Conservation (phyloP, 2,329 filamentous ascomycete genomes). For the Aspergillus proliferans region DNA sequence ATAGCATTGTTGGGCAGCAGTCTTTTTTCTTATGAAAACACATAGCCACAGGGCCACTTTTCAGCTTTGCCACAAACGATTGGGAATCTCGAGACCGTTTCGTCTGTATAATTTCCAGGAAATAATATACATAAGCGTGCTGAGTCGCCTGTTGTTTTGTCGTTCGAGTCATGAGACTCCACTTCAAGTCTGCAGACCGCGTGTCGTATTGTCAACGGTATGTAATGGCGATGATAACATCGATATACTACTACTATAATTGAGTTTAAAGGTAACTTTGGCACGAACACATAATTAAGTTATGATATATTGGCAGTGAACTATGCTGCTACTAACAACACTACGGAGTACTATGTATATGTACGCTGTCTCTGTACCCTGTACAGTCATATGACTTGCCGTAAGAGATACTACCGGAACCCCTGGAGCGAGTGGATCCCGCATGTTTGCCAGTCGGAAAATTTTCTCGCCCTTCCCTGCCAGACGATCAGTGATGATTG, state of each 20-base stretch:
- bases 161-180: background rate
- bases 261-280: background rate
- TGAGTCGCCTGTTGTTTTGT: background rate
- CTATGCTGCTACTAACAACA: background rate
- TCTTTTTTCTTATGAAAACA: slow-evolving; percentile 4
- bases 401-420: background rate
- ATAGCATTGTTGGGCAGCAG: slow-evolving; percentile 10
- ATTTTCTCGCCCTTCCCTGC: slow-evolving; percentile 5
- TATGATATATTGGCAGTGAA: no score
- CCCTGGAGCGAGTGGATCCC: background rate
- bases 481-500: slow-evolving; percentile 12
- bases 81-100: slow-evolving; percentile 1
- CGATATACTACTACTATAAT: background rate
- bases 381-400: background rate
- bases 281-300: no score
- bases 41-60: slow-evolving; percentile 7
- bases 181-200: background rate
- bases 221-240: background rate
- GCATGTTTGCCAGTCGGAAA: slow-evolving; percentile 7
- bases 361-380: background rate
- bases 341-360: background rate
- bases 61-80: slow-evolving; percentile 15
- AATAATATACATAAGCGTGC: background rate
- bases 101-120: slow-evolving; percentile 5
- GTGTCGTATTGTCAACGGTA: background rate